Evolutionary conservation across 2,329 filamentous ascomycete genomes (phyloP), one percentile per base, ranked within the genome.

Genomic region (Ustilaginoidea virens): DNA sequence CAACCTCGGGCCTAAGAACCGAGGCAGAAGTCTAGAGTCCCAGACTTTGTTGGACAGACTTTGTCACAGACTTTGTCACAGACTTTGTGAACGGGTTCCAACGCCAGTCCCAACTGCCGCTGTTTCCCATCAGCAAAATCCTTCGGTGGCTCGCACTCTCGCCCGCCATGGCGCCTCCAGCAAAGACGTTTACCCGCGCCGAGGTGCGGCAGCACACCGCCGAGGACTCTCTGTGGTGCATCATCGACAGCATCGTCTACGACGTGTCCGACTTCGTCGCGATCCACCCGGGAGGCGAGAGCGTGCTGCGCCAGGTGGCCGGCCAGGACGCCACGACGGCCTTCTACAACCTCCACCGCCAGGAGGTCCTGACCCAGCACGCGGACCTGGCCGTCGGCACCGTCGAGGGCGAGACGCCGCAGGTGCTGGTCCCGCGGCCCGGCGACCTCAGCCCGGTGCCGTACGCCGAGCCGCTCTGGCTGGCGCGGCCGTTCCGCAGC

Each of bases 311-410:
- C 30, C 81, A 92, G 54, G 70, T 87, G 27, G 83, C 80, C 17
- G 83, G 83, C 36, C 67, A 72, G 39, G 83, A 92, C 47, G 81
- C 82, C 28, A 92, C 83, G 2, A 59, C 66, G 20, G 78, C 77
- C 32, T 92, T 92, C 55, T 92, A 92, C 69, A 92, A 92, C 60
- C 73, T 93, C 30, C 85, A 93, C 58, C 66, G 83, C 16, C 82
- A 92, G 42, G 83, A 92, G 54, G 80, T 92, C n/a, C 66, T 92
- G 8, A 60, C 74, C 35, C 85, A 85, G 51, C 92, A 92, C 61
- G 57, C 65, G 26, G 63, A 69, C 43, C 66, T 92, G 12, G 77
- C 70, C 52, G 67, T 92, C 42, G 83, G 83, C 45, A 80, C 71
- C 10, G 52, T 92, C 46, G 60, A 72, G 39, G 78, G 72, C 52